These are phyloP conservation scores for Nicotiana knightiana DNA, from an alignment of 257 asterid genomes.

Conservation along the genomic window DNA sequence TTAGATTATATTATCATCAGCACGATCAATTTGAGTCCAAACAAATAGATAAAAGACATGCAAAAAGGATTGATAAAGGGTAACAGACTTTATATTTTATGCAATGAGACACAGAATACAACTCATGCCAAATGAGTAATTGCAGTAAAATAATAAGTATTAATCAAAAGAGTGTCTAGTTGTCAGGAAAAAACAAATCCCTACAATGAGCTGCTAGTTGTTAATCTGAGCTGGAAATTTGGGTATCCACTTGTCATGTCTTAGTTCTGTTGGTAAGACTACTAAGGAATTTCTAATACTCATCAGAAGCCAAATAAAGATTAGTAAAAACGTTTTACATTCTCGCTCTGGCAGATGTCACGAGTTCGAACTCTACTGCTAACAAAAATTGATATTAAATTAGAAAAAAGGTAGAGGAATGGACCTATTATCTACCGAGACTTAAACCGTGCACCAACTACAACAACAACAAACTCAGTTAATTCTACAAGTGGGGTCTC, in stretches of 20 bases:
- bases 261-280: not conserved
- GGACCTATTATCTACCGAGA: too few relatives aligned
- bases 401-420: too few relatives aligned
- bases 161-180: not conserved
- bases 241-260: slow-evolving; percentile 8
- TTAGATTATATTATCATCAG: slow-evolving; percentile 4
- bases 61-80: not conserved
- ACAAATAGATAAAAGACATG: slow-evolving; percentile 12
- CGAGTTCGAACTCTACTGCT: not conserved
- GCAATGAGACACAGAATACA: not conserved
- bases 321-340: not conserved
- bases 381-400: not conserved
- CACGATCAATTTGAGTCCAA: slow-evolving; percentile 8
- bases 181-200: slow-evolving; percentile 2
- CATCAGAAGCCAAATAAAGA: not conserved
- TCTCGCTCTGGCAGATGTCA: not conserved
- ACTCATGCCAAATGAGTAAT: slow-evolving; percentile 5
- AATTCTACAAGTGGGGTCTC: too few relatives aligned
- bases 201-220: slow-evolving; percentile 1
- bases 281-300: not conserved
- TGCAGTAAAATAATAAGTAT: not conserved
- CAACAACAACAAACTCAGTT: too few relatives aligned
- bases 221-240: slow-evolving; percentile 9
- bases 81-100: not conserved
- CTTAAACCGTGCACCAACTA: too few relatives aligned